phyloP scores from a whole-genome alignment of 495 filamentous ascomycete genomes.

The Talaromyces borbonicus region DNA sequence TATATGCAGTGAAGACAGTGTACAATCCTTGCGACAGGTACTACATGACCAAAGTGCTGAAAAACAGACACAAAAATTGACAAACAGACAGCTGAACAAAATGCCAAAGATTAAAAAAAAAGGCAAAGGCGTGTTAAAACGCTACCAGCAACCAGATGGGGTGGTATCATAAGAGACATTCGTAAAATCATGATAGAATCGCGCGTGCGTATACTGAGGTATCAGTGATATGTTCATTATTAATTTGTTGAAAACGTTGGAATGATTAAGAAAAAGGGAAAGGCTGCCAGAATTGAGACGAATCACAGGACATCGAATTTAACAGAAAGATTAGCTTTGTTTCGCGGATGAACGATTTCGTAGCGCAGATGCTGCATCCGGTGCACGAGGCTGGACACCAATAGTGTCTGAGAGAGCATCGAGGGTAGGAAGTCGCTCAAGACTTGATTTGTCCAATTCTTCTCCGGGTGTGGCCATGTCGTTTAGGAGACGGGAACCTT shows the following conservation, averaged over 20 bases:
- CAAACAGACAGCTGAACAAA: background rate
- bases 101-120: background rate
- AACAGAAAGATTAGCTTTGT: background rate
- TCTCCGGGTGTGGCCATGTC: constrained; percentile 7
- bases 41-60: background rate
- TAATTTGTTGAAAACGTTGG: constrained; percentile 3
- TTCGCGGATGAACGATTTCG: constrained; percentile 2
- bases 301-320: background rate
- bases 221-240: background rate
- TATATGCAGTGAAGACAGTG: no score
- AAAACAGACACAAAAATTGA: background rate
- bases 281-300: background rate
- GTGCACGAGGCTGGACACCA: constrained; percentile 11
- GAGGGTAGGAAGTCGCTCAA: constrained; percentile 34
- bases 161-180: constrained; percentile 3
- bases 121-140: background rate
- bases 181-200: background rate
- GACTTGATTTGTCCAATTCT: constrained; percentile 22
- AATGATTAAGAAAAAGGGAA: no score
- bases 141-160: background rate
- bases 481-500: constrained; percentile 8
- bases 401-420: constrained; percentile 23
- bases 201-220: background rate
- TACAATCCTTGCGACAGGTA: no score
- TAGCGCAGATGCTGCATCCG: constrained; percentile 3